A percentile compares a stretch with the other conserved stretches of the same genome.
Conservation (phyloP, 768 basidiomycete species). For the Pleurotus platypus region DNA sequence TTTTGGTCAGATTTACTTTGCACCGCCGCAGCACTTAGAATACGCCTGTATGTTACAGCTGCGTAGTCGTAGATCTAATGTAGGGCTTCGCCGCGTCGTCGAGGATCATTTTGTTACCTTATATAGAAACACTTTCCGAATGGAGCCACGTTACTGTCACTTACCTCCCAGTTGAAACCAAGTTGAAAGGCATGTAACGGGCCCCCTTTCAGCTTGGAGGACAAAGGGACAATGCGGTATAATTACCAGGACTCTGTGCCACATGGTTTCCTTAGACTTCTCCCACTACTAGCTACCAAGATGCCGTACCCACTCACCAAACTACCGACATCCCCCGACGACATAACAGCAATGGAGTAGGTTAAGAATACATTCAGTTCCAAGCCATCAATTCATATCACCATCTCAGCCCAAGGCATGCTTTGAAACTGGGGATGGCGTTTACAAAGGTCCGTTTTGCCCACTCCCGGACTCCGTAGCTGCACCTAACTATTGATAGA, state of each 20-base stretch:
- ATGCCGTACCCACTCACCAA: slow-evolving; percentile 1
- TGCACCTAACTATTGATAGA: background rate
- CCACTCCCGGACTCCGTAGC: background rate
- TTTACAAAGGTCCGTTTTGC: slow-evolving; percentile 3
- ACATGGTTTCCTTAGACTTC: background rate
- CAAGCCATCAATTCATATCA: background rate
- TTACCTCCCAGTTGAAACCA: background rate
- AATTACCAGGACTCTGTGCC: background rate
- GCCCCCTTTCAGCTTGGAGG: background rate
- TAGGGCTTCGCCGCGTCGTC: no score
- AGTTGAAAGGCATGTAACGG: background rate
- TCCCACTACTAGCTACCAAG: background rate
- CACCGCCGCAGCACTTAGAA: no score
- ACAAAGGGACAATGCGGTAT: background rate
- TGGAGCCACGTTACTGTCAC: no score
- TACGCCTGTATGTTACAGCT: background rate
- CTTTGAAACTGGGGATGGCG: slow-evolving; percentile 1
- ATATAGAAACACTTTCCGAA: no score
- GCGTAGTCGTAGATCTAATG: background rate
- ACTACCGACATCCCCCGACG: background rate
- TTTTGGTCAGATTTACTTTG: no score
- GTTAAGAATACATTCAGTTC: background rate
- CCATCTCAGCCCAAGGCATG: background rate
- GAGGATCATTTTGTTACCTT: no score
- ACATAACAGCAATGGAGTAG: background rate